Conservation (phyloP, 2,329 filamentous ascomycete species). For the Eurotiales sp. region DNA sequence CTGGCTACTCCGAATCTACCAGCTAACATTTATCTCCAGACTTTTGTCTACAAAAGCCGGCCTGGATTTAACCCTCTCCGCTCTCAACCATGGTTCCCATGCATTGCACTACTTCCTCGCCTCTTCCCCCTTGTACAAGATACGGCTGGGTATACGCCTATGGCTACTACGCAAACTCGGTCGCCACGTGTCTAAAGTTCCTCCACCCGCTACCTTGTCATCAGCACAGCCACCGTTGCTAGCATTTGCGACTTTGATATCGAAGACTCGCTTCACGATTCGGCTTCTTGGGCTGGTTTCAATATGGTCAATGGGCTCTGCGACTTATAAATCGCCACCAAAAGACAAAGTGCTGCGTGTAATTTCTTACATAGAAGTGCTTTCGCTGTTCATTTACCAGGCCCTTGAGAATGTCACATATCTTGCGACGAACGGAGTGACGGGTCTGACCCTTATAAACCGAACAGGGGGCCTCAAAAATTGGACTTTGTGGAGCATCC, state of each 20-base stretch:
- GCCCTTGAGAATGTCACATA: slow-evolving; percentile 79
- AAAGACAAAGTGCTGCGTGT: slow-evolving; percentile 44
- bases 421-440: slow-evolving; percentile 67
- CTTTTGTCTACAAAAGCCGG: slow-evolving; percentile 66
- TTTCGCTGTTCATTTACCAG: slow-evolving; percentile 68
- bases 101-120: slow-evolving; percentile 58
- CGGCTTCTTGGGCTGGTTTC: slow-evolving; percentile 64
- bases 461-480: slow-evolving; percentile 52
- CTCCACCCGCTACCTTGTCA: slow-evolving; percentile 18
- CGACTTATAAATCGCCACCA: slow-evolving; percentile 45
- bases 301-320: slow-evolving; percentile 75
- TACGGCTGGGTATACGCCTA: slow-evolving; percentile 44
- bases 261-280: slow-evolving; percentile 48
- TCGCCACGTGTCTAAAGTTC: slow-evolving; percentile 10
- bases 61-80: slow-evolving; percentile 66
- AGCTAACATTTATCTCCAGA: too few relatives aligned
- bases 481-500: slow-evolving; percentile 68
- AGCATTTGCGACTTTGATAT: slow-evolving; percentile 48
- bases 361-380: slow-evolving; percentile 66
- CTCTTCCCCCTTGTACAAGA: slow-evolving; percentile 44
- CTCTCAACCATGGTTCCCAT: slow-evolving; percentile 65
- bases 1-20: too few relatives aligned
- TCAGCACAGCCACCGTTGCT: slow-evolving; percentile 48
- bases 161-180: slow-evolving; percentile 29
- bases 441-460: slow-evolving; percentile 45